phyloP scores from a whole-genome alignment of 225 moss, liverwort and hornwort species.

The Marchantia polymorpha region DNA sequence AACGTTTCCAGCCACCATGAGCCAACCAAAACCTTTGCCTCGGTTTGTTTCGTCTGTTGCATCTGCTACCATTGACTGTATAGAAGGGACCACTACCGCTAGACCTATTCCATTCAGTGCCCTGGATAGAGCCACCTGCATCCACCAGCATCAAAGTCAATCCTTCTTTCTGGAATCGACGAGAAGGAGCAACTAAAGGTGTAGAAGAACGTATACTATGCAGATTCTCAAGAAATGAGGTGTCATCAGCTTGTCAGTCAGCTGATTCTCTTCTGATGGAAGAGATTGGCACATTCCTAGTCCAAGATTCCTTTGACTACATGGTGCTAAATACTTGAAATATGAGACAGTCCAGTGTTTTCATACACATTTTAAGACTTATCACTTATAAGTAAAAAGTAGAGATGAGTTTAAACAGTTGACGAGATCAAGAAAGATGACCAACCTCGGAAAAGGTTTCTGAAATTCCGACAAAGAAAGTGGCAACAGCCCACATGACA shows the following conservation, averaged over 20 bases:
- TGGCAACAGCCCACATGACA: conserved; percentile 79
- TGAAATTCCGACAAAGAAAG: conserved; percentile 89
- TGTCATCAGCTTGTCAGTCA: no score
- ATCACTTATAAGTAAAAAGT: neutral
- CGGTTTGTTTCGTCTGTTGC: conserved; percentile 68
- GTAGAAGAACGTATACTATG: neutral
- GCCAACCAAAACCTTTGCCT: conserved; percentile 86
- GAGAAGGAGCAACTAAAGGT: neutral
- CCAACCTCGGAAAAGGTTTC: conserved; percentile 67
- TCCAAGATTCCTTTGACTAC: neutral
- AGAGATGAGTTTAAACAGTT: no score
- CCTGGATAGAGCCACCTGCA: conserved; percentile 81
- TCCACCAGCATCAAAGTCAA: neutral
- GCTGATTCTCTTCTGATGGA: no score
- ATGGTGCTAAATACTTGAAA: neutral
- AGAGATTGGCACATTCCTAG: no score
- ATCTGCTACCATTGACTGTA: conserved; percentile 91
- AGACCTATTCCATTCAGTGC: conserved; percentile 90
- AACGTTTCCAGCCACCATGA: conserved; percentile 65
- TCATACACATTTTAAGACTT: neutral
- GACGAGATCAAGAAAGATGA: neutral
- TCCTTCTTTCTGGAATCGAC: neutral
- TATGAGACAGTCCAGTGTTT: neutral
- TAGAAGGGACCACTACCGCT: conserved; percentile 84
- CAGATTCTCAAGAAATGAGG: no score